These are phyloP conservation scores for Apiospora rasikravindrae DNA, from an alignment of 2,329 filamentous ascomycete species.

Conservation along the genomic window DNA sequence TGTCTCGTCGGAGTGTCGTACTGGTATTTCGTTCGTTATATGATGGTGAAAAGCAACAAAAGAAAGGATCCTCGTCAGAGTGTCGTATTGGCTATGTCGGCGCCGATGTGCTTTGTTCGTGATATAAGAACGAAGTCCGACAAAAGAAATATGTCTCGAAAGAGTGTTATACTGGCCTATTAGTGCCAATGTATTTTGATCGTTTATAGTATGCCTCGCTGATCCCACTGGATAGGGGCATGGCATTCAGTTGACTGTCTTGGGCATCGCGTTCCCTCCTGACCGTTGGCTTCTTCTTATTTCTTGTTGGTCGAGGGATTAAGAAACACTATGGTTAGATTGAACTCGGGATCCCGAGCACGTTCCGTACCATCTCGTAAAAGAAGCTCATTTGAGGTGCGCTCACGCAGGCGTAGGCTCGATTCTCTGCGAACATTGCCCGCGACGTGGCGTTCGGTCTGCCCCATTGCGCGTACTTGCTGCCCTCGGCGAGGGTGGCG, in stretches of 20 bases:
- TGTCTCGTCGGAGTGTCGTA: neutral
- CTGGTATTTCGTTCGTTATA: neutral
- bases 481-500: constrained; percentile 17
- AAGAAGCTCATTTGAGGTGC: neutral
- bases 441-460: constrained; percentile 1
- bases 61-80: neutral
- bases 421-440: constrained; percentile 3
- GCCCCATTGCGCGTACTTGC: constrained; percentile 12
- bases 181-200: neutral
- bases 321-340: neutral
- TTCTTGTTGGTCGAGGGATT: neutral
- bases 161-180: neutral
- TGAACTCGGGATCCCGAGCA: neutral
- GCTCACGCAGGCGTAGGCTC: constrained; percentile 9
- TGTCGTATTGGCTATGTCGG: neutral
- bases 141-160: neutral
- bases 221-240: neutral
- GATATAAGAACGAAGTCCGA: neutral
- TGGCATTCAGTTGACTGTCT: neutral
- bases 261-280: neutral
- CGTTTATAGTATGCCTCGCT: neutral
- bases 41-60: neutral
- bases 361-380: neutral
- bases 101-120: neutral
- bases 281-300: neutral